Base-by-base conservation (phyloP, 2,329 filamentous ascomycete species). In the Botrytis elliptica region DNA sequence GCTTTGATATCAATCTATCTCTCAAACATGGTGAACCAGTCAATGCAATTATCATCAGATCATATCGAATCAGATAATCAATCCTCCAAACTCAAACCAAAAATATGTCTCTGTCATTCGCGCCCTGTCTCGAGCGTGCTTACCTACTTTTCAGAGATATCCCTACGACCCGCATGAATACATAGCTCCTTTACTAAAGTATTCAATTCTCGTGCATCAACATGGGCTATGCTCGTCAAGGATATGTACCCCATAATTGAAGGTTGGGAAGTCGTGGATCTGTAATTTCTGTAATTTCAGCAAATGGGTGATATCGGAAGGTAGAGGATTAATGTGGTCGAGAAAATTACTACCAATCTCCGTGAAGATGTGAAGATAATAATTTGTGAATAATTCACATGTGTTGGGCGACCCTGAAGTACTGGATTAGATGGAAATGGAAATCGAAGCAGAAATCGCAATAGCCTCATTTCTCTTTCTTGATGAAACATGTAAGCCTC, bases 221-320 rank as follows among this genome's bases (percentile, higher is more conserved):
- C 40, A 44, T 44, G 40, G 62, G 62, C 38, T 10, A 44, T 64
- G 62, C 62, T 40, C 25, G 62, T 44, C 62, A 20, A 64, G 62
- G n/a, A 64, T 40, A 64, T 64, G 40, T 44, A 64, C 62, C 62
- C 65, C 65, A 52, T 67, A 67, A 67, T 67, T 38, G 20, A 67
- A 52, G 20, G 25, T 46, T 22, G 49, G 22, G 36, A 33, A 66
- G 42, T 49, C 42, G 25, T 65, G 22, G 29, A 49, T 29, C 20
- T 52, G 62, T 42, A 52, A 70, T 59, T 70, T 18, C 10, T 52
- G 62, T n/a, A 52, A 70, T 59, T 70, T 70, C 22, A 25, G 7
- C 10, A 38, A 29, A 59, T 33, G 67, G 67, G 55, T 44, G 25
- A 62, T 38, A 70, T 70, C 55, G 67, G 67, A 52, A 49, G 36